These are phyloP conservation scores for Xerocomellus chrysenteron DNA, from an alignment of 768 basidiomycete species.

Conservation along the genomic window DNA sequence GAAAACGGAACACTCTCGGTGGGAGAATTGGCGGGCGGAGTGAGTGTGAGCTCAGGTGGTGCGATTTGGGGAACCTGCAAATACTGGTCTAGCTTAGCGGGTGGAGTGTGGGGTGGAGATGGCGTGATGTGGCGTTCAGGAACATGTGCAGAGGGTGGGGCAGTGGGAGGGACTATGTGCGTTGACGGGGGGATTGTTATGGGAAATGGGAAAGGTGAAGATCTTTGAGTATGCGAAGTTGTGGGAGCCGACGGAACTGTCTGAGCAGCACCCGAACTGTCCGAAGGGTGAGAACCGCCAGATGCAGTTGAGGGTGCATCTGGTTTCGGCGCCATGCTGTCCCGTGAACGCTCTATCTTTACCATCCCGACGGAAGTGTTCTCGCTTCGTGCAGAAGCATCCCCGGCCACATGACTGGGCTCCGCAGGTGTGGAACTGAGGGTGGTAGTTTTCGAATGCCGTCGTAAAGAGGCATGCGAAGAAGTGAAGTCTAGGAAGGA, in stretches of 20 bases:
- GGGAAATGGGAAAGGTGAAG: slow-evolving; percentile 44
- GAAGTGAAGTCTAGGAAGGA: slow-evolving; percentile 34
- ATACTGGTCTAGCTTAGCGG: slow-evolving; percentile 19
- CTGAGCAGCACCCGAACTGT: slow-evolving; percentile 16
- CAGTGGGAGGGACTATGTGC: slow-evolving; percentile 27
- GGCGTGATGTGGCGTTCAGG: slow-evolving; percentile 18
- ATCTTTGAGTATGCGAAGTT: slow-evolving; percentile 20
- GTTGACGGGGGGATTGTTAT: slow-evolving; percentile 46
- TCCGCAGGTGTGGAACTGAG: slow-evolving; percentile 30
- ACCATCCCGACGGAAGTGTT: slow-evolving; percentile 18
- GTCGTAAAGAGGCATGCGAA: slow-evolving; percentile 24
- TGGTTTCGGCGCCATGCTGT: slow-evolving; percentile 21
- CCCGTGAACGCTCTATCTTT: slow-evolving; percentile 20
- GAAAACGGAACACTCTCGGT: slow-evolving; percentile 58
- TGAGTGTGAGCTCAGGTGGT: slow-evolving; percentile 27
- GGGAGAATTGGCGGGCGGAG: slow-evolving; percentile 43
- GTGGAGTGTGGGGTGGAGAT: slow-evolving; percentile 17
- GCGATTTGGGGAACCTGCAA: slow-evolving; percentile 23
- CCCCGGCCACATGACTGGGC: slow-evolving; percentile 17
- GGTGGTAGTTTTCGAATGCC: slow-evolving; percentile 27
- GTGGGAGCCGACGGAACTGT: slow-evolving; percentile 22
- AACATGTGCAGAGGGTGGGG: slow-evolving; percentile 13
- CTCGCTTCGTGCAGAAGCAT: slow-evolving; percentile 16
- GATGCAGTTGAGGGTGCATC: slow-evolving; percentile 35
- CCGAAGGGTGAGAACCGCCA: slow-evolving; percentile 29